Evolutionary conservation across 331 rosid genomes (phyloP), one percentile per base, ranked within the genome.

Genomic region (Malus hybrid): DNA sequence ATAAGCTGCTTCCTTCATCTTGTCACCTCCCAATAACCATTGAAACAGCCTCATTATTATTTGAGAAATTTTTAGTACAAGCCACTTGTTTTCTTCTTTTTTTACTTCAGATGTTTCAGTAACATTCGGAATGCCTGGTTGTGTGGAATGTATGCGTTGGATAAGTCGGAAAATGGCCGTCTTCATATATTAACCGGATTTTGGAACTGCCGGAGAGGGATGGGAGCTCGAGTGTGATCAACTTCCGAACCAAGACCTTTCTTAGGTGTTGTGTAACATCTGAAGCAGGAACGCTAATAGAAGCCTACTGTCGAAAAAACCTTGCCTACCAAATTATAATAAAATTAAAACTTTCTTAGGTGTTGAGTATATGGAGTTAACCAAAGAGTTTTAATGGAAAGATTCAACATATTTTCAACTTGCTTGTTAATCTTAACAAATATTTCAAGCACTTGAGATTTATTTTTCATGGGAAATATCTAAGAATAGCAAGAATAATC

Each of bases 1-100:
- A 76, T 75, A 76, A 70, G 73, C 69, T 76, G 77, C 80, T 62
- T 71, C 71, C 63, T 73, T 63, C 68, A 69, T 76, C 68, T 18
- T 62, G 28, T 46, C 52, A 59, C 32, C 64, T 19, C 63, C 15
- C 5, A 11, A 57, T 39, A 39, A 15, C 46, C 18, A 11, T 9
- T 13, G 12, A 33, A 46, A 33, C 48, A 15, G 19, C 14, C 32
- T 18, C 55, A 68, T 44, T 32, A 52, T 44, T 44, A 32, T 14
- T 52, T 20, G 60, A 71, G 70, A 55, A 78, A 36, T 16, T 52
- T 33, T 19, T 24, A 46, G 48, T 6, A 20, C 69, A 46, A 19
- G 27, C 50, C 36, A 34, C 46, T 16, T 59, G 4, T 60, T 6
- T 14, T 3, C 9, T 56, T n/a, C 27, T 10, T 39, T 63, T 13